Percentiles rank a stretch among this genome's conserved stretches.
Conservation (phyloP, 306 rosid species). For the Lathyrus oleraceus region DNA sequence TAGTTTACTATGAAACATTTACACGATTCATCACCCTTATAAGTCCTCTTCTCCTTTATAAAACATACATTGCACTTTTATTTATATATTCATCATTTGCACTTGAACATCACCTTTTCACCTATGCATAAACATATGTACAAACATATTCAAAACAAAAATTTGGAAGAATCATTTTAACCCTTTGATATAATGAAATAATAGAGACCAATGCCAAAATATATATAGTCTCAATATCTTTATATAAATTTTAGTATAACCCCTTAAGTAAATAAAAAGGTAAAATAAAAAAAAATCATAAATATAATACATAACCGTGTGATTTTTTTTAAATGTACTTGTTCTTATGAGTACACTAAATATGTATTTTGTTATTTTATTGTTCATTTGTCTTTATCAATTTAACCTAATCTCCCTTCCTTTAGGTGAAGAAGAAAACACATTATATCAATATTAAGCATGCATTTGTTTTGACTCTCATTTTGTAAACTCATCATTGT, state of each 20-base stretch:
- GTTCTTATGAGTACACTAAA: constrained; percentile 3
- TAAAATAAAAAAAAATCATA: neutral
- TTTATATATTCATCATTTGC: neutral
- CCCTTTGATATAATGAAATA: constrained; percentile 7
- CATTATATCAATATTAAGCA: neutral
- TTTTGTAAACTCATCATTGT: neutral
- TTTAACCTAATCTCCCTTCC: neutral
- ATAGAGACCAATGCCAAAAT: neutral
- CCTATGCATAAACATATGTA: neutral
- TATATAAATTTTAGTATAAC: neutral
- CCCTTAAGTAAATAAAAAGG: constrained; percentile 7
- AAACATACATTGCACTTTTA: neutral
- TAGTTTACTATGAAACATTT: no score
- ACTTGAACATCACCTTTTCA: neutral
- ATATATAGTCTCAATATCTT: neutral
- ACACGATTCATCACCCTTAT: no score
- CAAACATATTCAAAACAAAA: neutral
- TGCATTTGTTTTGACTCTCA: neutral
- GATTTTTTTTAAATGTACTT: neutral
- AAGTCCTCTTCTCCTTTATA: neutral
- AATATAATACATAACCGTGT: neutral
- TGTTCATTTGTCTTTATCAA: neutral
- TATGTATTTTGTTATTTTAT: neutral
- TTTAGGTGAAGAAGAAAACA: neutral
- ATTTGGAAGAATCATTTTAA: neutral